A percentile compares a stretch with the other conserved stretches of the same genome.
Evolutionary conservation across 2,329 filamentous ascomycete genomes (phyloP).

Genomic region (Pseudocercospora macadamiae): DNA sequence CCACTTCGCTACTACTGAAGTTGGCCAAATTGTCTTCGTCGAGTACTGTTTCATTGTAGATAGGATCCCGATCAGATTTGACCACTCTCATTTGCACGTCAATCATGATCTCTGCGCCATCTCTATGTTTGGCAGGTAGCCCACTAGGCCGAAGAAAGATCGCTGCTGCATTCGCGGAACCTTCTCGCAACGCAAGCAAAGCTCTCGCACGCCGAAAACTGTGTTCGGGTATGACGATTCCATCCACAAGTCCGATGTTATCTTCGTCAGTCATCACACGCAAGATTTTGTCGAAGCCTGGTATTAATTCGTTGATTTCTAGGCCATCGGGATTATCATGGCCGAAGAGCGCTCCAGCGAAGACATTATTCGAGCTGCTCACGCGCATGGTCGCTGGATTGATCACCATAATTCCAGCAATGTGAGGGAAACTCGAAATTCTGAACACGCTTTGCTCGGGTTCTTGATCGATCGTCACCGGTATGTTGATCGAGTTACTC

Average conservation of each 20-base stretch:
- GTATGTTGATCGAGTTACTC: constrained; percentile 76
- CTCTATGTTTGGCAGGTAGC: constrained; percentile 81
- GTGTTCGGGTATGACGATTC: constrained; percentile 96
- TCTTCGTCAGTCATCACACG: constrained; percentile 84
- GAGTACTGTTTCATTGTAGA: constrained; percentile 65
- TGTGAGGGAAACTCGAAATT: constrained; percentile 93
- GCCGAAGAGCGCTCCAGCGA: constrained; percentile 89
- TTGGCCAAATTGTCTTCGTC: constrained; percentile 61
- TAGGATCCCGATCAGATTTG: constrained; percentile 73
- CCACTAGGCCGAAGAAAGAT: constrained; percentile 84
- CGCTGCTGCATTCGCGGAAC: constrained; percentile 72
- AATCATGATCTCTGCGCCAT: constrained; percentile 88
- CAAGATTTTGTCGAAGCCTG: constrained; percentile 83
- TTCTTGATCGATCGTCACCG: constrained; percentile 76
- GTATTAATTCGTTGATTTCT: constrained; percentile 77
- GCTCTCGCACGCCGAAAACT: constrained; percentile 89
- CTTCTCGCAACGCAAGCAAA: constrained; percentile 80
- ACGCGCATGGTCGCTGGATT: constrained; percentile 77
- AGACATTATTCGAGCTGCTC: constrained; percentile 91
- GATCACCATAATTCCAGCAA: constrained; percentile 93
- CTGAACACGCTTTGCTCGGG: constrained; percentile 72
- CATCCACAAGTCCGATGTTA: constrained; percentile 78
- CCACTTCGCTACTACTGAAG: constrained; percentile 70
- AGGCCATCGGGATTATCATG: constrained; percentile 81
- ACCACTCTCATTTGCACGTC: constrained; percentile 97